Percentiles rank a stretch among this genome's conserved stretches.
Evolutionary conservation across 768 basidiomycete species (phyloP).

Genomic region (Rhizopogon vulgaris): DNA sequence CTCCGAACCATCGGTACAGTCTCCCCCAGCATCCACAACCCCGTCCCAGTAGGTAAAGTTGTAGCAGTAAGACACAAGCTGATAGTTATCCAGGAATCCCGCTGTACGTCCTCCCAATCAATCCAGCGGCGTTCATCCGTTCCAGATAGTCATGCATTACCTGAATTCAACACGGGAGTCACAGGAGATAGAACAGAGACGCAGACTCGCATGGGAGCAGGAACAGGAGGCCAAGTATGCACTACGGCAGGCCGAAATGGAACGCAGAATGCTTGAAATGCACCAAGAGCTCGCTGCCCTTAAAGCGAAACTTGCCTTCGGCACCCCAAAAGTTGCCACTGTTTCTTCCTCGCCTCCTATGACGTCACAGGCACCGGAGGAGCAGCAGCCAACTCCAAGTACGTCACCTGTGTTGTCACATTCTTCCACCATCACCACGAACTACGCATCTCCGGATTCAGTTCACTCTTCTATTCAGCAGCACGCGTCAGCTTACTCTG

Average conservation of each 20-base stretch:
- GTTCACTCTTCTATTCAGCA: conserved; percentile 1
- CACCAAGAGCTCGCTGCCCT: conserved; percentile 46
- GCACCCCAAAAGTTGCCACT: conserved; percentile 11
- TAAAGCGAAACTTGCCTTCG: conserved; percentile 31
- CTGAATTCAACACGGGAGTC: conserved; percentile 52
- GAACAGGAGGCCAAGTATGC: conserved; percentile 57
- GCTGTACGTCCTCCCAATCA: conserved; percentile 22
- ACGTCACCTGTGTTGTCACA: conserved; percentile 24
- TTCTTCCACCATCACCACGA: conserved; percentile 13
- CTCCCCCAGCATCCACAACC: conserved; percentile 24
- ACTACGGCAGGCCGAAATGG: conserved; percentile 54
- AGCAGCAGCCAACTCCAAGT: conserved; percentile 22
- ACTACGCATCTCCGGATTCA: conserved; percentile 15
- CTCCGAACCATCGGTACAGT: conserved; percentile 31
- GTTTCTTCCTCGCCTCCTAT: conserved; percentile 2
- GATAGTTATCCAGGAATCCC: conserved; percentile 5
- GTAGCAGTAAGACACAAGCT: conserved; percentile 1
- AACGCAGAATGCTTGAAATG: conserved; percentile 48
- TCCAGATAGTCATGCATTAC: conserved; percentile 58
- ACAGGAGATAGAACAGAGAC: conserved; percentile 52
- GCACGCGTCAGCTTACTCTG: conserved; percentile 2
- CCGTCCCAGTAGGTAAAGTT: conserved; percentile 31
- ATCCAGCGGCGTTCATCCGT: conserved; percentile 34
- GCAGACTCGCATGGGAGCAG: conserved; percentile 62
- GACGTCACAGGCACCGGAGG: too few species aligned